A percentile compares a stretch with the other conserved stretches of the same genome.
Conservation (phyloP, 148 eudicot species). For the Tetragonia tetragonoides region DNA sequence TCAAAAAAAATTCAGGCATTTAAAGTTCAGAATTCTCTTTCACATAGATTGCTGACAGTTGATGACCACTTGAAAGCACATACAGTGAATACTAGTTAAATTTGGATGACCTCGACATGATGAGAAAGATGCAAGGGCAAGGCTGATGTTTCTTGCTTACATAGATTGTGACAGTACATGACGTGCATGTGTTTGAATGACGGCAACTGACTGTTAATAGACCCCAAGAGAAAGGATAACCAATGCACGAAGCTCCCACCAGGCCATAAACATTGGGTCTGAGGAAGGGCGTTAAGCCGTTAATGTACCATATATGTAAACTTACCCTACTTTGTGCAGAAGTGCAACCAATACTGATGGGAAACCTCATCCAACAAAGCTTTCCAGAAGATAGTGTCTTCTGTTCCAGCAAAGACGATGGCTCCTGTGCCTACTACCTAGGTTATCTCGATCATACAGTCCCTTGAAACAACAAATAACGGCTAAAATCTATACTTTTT, state of each 20-base stretch:
- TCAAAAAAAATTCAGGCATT: no score
- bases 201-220: not conserved
- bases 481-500: not conserved
- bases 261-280: not conserved
- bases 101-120: not conserved
- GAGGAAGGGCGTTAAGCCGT: not conserved
- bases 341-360: no score
- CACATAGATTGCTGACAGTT: not conserved
- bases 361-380: no score
- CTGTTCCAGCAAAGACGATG: not conserved
- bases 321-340: no score
- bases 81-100: not conserved
- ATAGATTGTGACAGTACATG: not conserved
- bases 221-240: not conserved
- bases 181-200: not conserved
- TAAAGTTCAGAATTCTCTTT: no score
- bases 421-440: not conserved
- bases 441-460: not conserved
- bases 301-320: no score
- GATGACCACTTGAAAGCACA: conserved; percentile 1
- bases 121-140: not conserved
- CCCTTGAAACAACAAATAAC: not conserved
- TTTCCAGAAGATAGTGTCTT: not conserved
- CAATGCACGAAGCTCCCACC: not conserved
- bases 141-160: not conserved